Conservation (phyloP, 2,329 filamentous ascomycete species). For the Graphilbum ipis-grandicollis region DNA sequence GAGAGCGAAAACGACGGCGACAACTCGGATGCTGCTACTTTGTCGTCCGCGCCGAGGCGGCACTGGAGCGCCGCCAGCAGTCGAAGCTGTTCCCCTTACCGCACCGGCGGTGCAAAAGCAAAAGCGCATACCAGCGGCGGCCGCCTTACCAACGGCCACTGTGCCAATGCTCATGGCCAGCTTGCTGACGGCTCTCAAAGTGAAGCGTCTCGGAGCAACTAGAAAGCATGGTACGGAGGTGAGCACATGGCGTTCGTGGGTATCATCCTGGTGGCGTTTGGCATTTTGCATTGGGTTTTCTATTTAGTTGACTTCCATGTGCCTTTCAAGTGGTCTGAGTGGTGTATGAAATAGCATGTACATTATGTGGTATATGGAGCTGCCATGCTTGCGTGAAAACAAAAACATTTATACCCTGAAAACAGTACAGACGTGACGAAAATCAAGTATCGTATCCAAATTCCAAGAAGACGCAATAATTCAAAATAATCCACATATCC, state of each 20-base stretch:
- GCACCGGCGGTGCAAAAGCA: neutral
- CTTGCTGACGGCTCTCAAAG: neutral
- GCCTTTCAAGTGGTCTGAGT: too few relatives aligned
- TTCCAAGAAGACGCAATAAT: neutral
- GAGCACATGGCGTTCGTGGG: too few relatives aligned
- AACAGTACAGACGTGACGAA: too few relatives aligned
- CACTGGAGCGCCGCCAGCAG: neutral
- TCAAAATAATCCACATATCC: neutral
- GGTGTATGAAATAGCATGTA: too few relatives aligned
- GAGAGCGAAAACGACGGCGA: slow-evolving; percentile 1
- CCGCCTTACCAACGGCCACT: neutral
- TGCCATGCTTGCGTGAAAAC: too few relatives aligned
- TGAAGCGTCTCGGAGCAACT: neutral
- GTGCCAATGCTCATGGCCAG: neutral
- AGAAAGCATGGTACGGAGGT: too few relatives aligned
- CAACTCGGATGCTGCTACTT: neutral
- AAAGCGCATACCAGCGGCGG: neutral
- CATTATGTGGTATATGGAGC: too few relatives aligned
- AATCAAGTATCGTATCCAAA: too few relatives aligned
- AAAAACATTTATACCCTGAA: too few relatives aligned
- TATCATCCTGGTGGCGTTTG: too few relatives aligned
- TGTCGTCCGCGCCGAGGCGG: neutral
- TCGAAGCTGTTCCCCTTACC: neutral
- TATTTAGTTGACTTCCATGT: too few relatives aligned
- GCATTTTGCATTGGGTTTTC: too few relatives aligned